Percentiles rank a stretch among this genome's conserved stretches.
These are phyloP conservation scores for Syzygium grande DNA, from an alignment of 345 rosid genomes.

Conservation along the genomic window DNA sequence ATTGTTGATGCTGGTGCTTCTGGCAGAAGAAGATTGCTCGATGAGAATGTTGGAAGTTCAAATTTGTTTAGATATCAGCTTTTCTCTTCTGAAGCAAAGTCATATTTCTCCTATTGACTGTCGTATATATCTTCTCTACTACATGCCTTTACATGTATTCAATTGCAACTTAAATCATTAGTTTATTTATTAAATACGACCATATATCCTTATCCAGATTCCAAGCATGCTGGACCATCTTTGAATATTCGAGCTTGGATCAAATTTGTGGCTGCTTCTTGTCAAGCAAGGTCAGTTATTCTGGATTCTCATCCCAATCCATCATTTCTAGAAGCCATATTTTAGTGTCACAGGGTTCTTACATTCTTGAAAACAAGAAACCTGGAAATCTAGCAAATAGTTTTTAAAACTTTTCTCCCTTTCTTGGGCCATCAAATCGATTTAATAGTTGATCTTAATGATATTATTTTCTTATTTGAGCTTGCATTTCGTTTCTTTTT, in stretches of 20 bases:
- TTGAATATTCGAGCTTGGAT: slow-evolving; percentile 65
- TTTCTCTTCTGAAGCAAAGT: background rate
- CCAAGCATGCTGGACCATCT: slow-evolving; percentile 44
- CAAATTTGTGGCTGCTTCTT: slow-evolving; percentile 45
- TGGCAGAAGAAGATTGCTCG: background rate
- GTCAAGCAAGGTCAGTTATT: slow-evolving; percentile 37
- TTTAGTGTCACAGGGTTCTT: background rate
- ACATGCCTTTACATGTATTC: background rate
- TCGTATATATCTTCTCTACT: background rate
- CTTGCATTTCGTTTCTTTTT: background rate
- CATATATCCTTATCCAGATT: slow-evolving; percentile 34
- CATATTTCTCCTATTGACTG: background rate
- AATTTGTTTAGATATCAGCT: background rate
- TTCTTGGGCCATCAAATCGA: background rate
- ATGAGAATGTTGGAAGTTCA: background rate
- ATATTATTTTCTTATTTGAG: background rate
- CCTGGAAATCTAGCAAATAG: background rate
- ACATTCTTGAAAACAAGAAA: background rate
- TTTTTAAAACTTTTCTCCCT: background rate
- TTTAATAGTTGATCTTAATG: background rate
- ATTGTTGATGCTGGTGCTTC: background rate
- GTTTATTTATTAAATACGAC: background rate
- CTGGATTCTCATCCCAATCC: background rate
- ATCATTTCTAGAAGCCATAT: background rate
- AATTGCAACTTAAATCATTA: background rate